Conservation (phyloP, 495 filamentous ascomycete genomes). For the Aspergillus cristatus region DNA sequence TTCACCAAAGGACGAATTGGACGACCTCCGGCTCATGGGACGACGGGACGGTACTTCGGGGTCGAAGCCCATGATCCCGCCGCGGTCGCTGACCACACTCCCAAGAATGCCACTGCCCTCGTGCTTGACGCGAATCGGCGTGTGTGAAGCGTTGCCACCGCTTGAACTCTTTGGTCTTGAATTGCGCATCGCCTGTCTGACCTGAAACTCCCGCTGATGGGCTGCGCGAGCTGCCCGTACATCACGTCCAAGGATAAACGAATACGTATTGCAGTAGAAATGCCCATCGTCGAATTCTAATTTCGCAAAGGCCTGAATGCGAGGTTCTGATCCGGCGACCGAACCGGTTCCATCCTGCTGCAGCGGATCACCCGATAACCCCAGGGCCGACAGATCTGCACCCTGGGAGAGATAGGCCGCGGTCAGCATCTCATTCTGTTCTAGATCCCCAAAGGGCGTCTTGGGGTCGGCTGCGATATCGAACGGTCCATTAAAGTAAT, state of each 20-base stretch:
- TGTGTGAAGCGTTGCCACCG: slow-evolving; percentile 36
- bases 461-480: slow-evolving; percentile 24
- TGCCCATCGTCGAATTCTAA: slow-evolving; percentile 62
- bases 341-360: slow-evolving; percentile 27
- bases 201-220: slow-evolving; percentile 37
- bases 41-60: slow-evolving; percentile 36
- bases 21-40: slow-evolving; percentile 40
- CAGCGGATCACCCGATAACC: slow-evolving; percentile 17
- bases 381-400: slow-evolving; percentile 31
- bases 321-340: slow-evolving; percentile 36
- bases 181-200: slow-evolving; percentile 30
- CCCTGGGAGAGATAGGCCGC: slow-evolving; percentile 33
- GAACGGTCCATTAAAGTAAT: slow-evolving; percentile 27
- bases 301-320: slow-evolving; percentile 57
- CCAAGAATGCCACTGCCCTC: slow-evolving; percentile 39
- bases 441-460: slow-evolving; percentile 29
- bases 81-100: slow-evolving; percentile 50
- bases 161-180: slow-evolving; percentile 40
- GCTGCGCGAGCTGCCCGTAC: slow-evolving; percentile 45
- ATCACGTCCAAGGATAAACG: slow-evolving; percentile 58
- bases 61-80: slow-evolving; percentile 50
- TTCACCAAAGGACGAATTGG: slow-evolving; percentile 35
- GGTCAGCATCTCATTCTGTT: slow-evolving; percentile 34
- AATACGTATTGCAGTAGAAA: slow-evolving; percentile 64
- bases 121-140: slow-evolving; percentile 36